Percentiles rank a stretch among this genome's conserved stretches.
Evolutionary conservation across 257 asterid genomes (phyloP).

Genomic region (Solanum arcanum): DNA sequence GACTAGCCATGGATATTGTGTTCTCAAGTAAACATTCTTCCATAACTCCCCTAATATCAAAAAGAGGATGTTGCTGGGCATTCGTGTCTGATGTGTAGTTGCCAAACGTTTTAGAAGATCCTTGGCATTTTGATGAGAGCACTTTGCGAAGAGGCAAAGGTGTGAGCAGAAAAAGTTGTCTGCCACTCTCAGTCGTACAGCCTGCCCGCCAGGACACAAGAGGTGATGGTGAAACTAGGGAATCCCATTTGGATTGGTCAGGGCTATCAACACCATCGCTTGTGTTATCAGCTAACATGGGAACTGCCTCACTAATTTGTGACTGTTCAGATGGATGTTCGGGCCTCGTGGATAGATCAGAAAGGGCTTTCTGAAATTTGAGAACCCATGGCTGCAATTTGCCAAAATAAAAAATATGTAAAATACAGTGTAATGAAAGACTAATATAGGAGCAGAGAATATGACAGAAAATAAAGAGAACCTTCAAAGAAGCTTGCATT

Average conservation of each 20-base stretch:
- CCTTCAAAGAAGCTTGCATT: slow-evolving; percentile 73
- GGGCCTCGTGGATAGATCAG: slow-evolving; percentile 12
- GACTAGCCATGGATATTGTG: slow-evolving; percentile 1
- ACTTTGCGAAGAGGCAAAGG: slow-evolving; percentile 58
- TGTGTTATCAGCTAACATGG: slow-evolving; percentile 8
- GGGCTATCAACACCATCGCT: slow-evolving; percentile 39
- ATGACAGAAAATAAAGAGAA: slow-evolving; percentile 4
- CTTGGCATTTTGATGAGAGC: slow-evolving; percentile 20
- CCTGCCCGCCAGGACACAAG: slow-evolving; percentile 88
- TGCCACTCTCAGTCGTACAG: slow-evolving; percentile 47
- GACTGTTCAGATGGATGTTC: slow-evolving; percentile 23
- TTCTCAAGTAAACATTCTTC: slow-evolving; percentile 13
- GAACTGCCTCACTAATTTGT: slow-evolving; percentile 7
- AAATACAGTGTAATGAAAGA: not conserved
- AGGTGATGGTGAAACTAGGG: slow-evolving; percentile 85
- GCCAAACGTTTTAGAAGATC: slow-evolving; percentile 13
- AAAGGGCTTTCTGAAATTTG: slow-evolving; percentile 46
- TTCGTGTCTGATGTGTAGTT: slow-evolving; percentile 9
- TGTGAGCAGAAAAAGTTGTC: slow-evolving; percentile 83
- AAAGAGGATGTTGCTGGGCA: slow-evolving; percentile 7
- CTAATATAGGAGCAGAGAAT: not conserved
- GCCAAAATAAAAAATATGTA: not conserved
- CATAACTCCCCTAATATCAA: not conserved
- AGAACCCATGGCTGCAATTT: slow-evolving; percentile 79
- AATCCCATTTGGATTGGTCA: slow-evolving; percentile 44